These are phyloP conservation scores for Cicer arietinum DNA, from an alignment of 306 rosid species.

Conservation along the genomic window DNA sequence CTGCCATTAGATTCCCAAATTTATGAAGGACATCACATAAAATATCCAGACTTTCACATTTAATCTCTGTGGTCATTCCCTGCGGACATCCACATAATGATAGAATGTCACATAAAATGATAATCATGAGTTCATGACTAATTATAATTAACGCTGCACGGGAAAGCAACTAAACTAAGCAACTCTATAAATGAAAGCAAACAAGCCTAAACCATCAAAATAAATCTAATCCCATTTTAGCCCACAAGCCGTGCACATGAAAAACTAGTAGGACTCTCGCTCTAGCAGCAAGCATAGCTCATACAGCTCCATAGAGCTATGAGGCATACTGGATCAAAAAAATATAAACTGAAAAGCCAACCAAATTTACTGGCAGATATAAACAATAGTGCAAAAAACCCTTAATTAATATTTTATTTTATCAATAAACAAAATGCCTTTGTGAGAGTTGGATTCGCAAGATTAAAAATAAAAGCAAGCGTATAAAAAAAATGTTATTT, in stretches of 20 bases:
- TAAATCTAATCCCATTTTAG: neutral
- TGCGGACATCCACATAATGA: constrained; percentile 37
- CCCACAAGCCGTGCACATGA: neutral
- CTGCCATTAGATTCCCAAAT: constrained; percentile 84
- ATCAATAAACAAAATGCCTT: constrained; percentile 1
- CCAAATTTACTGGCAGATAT: neutral
- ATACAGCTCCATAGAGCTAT: neutral
- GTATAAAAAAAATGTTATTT: neutral
- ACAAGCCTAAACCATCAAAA: constrained; percentile 16
- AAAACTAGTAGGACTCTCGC: neutral
- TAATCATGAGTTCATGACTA: constrained; percentile 4
- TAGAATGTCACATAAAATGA: constrained; percentile 15
- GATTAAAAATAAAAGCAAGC: neutral
- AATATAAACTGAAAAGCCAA: constrained; percentile 10
- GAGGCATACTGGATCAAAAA: neutral
- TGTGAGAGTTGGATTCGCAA: neutral
- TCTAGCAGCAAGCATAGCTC: neutral
- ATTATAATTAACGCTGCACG: neutral
- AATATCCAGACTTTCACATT: constrained; percentile 91
- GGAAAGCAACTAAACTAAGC: neutral
- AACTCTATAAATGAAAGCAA: constrained; percentile 23
- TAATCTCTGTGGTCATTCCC: constrained; percentile 85
- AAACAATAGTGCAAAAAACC: neutral
- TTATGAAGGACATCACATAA: constrained; percentile 89
- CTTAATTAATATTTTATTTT: neutral